phyloP scores from a whole-genome alignment of 257 asterid genomes.

The Capsicum baccatum region DNA sequence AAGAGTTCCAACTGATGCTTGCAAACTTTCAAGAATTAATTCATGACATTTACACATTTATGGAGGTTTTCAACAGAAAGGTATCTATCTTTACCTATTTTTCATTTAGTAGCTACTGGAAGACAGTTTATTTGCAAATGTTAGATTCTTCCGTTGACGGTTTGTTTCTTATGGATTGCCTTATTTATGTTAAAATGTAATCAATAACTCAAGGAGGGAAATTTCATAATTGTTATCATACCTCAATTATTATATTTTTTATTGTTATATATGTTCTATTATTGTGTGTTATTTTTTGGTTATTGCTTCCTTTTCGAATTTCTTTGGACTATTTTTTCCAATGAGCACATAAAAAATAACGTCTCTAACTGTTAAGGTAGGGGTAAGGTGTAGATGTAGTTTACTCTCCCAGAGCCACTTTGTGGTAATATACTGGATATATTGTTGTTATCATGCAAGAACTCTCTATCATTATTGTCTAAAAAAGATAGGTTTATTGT shows the following conservation, averaged over 20 bases:
- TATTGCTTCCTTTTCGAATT: too few species aligned
- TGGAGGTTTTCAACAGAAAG: slow-evolving; percentile 42
- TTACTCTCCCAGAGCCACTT: neutral
- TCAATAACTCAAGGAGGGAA: neutral
- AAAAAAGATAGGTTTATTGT: too few species aligned
- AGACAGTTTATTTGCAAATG: neutral
- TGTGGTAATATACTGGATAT: neutral
- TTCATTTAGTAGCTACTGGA: neutral
- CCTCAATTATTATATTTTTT: neutral
- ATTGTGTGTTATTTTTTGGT: too few species aligned
- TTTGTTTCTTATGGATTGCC: neutral
- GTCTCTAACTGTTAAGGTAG: too few species aligned
- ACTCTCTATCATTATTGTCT: too few species aligned
- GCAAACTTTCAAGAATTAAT: too few species aligned
- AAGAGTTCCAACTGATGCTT: too few species aligned
- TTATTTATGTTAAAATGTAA: neutral
- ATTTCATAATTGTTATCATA: neutral
- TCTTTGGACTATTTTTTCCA: neutral
- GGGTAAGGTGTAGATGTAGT: too few species aligned
- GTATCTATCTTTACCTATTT: slow-evolving; percentile 41
- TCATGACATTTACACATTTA: too few species aligned
- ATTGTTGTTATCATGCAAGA: too few species aligned
- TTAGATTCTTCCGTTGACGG: neutral
- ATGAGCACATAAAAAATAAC: neutral
- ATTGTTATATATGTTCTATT: too few species aligned